phyloP scores from a whole-genome alignment of 2,329 filamentous ascomycete genomes.

The Verticillium dahliae region DNA sequence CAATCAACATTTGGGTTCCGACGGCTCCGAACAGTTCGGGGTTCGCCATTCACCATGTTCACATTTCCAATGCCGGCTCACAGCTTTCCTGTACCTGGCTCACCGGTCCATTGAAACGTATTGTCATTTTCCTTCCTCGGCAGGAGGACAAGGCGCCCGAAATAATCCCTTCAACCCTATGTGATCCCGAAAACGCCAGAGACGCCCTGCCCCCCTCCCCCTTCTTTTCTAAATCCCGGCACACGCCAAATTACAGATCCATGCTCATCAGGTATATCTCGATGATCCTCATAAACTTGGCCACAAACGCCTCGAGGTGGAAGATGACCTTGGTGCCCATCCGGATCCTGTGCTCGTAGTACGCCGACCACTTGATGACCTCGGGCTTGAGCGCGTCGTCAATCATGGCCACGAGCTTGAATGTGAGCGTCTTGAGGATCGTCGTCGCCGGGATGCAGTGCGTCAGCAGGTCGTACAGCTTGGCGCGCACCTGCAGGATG shows the following conservation, averaged over 20 bases:
- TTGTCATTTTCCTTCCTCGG: background rate
- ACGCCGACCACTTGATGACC: constrained; percentile 91
- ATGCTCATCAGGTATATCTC: constrained; percentile 90
- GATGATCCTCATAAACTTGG: constrained; percentile 94
- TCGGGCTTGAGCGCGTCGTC: constrained; percentile 88
- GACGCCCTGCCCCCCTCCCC: background rate
- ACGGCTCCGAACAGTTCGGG: background rate
- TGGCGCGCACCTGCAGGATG: constrained; percentile 81
- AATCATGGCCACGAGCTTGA: constrained; percentile 81
- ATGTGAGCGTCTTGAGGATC: constrained; percentile 89
- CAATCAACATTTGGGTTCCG: background rate
- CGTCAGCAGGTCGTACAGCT: constrained; percentile 94
- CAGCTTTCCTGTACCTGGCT: background rate
- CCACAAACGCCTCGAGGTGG: constrained; percentile 95
- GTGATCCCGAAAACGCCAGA: background rate
- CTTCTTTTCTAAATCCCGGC: background rate
- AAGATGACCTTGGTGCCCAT: constrained; percentile 95
- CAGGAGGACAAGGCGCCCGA: background rate
- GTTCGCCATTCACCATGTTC: background rate
- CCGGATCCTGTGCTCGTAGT: constrained; percentile 93
- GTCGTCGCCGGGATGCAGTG: constrained; percentile 96
- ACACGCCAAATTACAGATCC: constrained; percentile 49
- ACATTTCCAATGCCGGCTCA: background rate
- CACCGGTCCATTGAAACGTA: background rate
- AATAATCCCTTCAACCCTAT: background rate